phyloP scores from a whole-genome alignment of 2,329 filamentous ascomycete species.

The Botrytis sinoallii region DNA sequence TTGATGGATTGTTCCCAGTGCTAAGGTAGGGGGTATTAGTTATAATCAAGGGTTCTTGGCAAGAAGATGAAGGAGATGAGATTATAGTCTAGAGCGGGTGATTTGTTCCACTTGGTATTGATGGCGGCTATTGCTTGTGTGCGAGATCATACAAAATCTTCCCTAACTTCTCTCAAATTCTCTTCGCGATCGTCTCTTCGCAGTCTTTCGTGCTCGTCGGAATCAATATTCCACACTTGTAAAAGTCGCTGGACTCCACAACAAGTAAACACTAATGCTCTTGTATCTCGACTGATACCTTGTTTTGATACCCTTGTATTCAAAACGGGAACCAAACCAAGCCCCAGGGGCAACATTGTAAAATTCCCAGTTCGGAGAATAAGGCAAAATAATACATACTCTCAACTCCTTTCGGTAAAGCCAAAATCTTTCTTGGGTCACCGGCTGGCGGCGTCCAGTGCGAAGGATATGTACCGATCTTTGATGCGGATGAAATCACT shows the following conservation, averaged over 20 bases:
- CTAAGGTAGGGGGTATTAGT: slow-evolving; percentile 36
- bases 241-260: not conserved
- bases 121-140: not conserved
- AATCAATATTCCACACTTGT: not conserved
- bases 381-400: not conserved
- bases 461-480: not conserved
- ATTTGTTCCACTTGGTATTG: not conserved
- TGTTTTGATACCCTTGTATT: not conserved
- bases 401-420: not conserved
- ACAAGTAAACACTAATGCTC: not conserved
- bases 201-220: not conserved
- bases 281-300: not conserved
- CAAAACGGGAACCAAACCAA: not conserved
- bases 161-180: not conserved
- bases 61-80: not conserved
- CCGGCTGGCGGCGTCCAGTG: slow-evolving; percentile 7
- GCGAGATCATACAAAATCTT: not conserved
- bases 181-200: not conserved
- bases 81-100: not conserved
- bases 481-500: not conserved
- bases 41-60: not conserved
- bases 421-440: not conserved
- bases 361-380: no score
- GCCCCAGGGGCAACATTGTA: not conserved
- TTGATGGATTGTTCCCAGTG: slow-evolving; percentile 53